Evolutionary conservation across 1,284 basidiomycete genomes (phyloP), one percentile per base, ranked within the genome.

Genomic region (Pholiota adiposa): DNA sequence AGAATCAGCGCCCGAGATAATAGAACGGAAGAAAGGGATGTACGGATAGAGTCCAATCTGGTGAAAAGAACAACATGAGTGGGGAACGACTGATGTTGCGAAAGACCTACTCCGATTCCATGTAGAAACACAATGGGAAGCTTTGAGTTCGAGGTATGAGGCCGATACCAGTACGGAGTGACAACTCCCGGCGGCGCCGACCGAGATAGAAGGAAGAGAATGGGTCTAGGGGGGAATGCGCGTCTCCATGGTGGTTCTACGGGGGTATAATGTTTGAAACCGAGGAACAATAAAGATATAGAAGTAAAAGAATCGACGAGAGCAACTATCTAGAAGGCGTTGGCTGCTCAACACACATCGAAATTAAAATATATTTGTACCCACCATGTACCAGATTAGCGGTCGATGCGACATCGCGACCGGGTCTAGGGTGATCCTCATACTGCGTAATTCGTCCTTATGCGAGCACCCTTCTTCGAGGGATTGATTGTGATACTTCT

Each of bases 31-130:
- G 65, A 88, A 83, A 2, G 77, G 68, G 1, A 76, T 53, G 61
- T 89, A 89, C 0, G 86, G 81, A 67, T 78, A 81, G 38, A 88
- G 71, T 19, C 87, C 88, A 56, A 89, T 87, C 86, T 40, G 19
- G 23, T 21, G 51, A 48, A 29, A 34, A 11, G 27, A 4, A n/a
- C n/a, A 9, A 46, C 21, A 21, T 18, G 9, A 55, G 4, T 19
- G 21, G 16, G 34, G 9, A 31, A 4, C 6, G 43, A 31, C 12
- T 36, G 23, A 38, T 46, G 44, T n/a, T 51, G 52, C 40, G 27
- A 23, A 58, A 36, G 7, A 76, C 83, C 14, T 72, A 88, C 85
- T 4, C 87, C 88, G 23, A 89, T 84, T 11, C 87, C 88, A 60
- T 89, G 87, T 0, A 89, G 68, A 65, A 89, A 87, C 9, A 89